These are phyloP conservation scores for Hortaea werneckii DNA, from an alignment of 2,329 filamentous ascomycete genomes.

Conservation along the genomic window DNA sequence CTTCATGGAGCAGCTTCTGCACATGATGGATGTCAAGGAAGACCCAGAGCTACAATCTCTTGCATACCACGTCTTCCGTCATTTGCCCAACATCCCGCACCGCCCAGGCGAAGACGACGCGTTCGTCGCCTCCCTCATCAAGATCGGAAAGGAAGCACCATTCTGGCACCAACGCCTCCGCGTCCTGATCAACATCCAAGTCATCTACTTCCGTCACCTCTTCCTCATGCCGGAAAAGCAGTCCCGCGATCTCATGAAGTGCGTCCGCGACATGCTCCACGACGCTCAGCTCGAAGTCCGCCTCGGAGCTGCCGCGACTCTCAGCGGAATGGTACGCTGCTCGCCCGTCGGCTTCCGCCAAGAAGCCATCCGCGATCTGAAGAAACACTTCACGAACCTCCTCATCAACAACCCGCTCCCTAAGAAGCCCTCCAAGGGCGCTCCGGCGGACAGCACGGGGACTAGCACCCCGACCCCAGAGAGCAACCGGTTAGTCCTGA, in stretches of 20 bases:
- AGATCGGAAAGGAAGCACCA: conserved; percentile 70
- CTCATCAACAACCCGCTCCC: conserved; percentile 81
- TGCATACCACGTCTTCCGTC: conserved; percentile 93
- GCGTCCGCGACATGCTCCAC: conserved; percentile 90
- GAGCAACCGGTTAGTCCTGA: conserved; percentile 65
- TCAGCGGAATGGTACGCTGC: conserved; percentile 96
- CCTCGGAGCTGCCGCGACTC: conserved; percentile 79
- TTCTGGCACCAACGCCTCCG: conserved; percentile 95
- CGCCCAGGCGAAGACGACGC: conserved; percentile 71
- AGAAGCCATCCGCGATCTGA: conserved; percentile 64
- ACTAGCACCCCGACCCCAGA: conserved; percentile 59
- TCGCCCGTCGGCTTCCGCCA: conserved; percentile 73
- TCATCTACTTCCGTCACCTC: conserved; percentile 92
- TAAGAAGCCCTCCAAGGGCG: conserved; percentile 38
- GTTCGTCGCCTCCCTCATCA: conserved; percentile 78
- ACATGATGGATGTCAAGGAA: conserved; percentile 99
- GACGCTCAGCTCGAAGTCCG: conserved; percentile 90
- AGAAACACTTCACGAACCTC: conserved; percentile 66
- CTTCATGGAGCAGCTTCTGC: conserved; percentile 84
- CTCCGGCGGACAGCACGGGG: conserved; percentile 30
- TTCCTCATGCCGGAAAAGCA: conserved; percentile 72
- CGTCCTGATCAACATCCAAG: conserved; percentile 95
- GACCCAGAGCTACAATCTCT: conserved; percentile 90
- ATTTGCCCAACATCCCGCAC: conserved; percentile 91
- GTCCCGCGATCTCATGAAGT: conserved; percentile 73